Percentiles rank a stretch among this genome's conserved stretches.
Conservation (phyloP, 352 stramenopile species). For the Pythium folliculosum region DNA sequence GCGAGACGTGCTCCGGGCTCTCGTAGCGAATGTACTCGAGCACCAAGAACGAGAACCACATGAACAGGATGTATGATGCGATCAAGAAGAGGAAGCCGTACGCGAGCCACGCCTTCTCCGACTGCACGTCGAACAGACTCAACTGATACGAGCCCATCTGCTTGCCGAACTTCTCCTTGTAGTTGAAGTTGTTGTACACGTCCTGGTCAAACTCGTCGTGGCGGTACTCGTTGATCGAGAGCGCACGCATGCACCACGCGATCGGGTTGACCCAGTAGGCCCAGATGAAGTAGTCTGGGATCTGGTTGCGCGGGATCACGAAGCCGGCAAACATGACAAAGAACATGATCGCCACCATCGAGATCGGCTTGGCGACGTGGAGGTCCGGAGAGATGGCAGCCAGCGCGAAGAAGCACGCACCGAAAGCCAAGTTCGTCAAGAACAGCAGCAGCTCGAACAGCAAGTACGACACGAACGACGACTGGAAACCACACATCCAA, state of each 20-base stretch:
- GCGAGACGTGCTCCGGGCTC: slow-evolving; percentile 18
- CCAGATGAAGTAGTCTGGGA: slow-evolving; percentile 42
- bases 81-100: slow-evolving; percentile 28
- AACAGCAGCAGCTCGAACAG: slow-evolving; percentile 61
- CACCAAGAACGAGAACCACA: slow-evolving; percentile 20
- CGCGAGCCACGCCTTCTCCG: slow-evolving; percentile 17
- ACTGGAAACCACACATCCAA: slow-evolving; percentile 52
- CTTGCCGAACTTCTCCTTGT: slow-evolving; percentile 10
- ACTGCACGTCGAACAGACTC: slow-evolving; percentile 16
- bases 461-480: slow-evolving; percentile 39
- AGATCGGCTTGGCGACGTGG: slow-evolving; percentile 27
- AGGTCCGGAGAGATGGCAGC: slow-evolving; percentile 22
- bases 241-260: slow-evolving; percentile 30
- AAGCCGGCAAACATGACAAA: slow-evolving; percentile 43
- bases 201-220: slow-evolving; percentile 17
- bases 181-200: slow-evolving; percentile 29
- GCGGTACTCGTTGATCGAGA: slow-evolving; percentile 33
- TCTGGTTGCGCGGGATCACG: slow-evolving; percentile 29
- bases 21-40: slow-evolving; percentile 33
- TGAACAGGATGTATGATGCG: slow-evolving; percentile 28
- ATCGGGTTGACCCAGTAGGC: slow-evolving; percentile 47
- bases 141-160: slow-evolving; percentile 29
- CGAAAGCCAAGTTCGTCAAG: slow-evolving; percentile 37
- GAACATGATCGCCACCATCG: slow-evolving; percentile 30
- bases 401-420: slow-evolving; percentile 37